Percentiles rank a stretch among this genome's conserved stretches.
Conservation (phyloP, 345 rosid genomes). For the Camelina neglecta region DNA sequence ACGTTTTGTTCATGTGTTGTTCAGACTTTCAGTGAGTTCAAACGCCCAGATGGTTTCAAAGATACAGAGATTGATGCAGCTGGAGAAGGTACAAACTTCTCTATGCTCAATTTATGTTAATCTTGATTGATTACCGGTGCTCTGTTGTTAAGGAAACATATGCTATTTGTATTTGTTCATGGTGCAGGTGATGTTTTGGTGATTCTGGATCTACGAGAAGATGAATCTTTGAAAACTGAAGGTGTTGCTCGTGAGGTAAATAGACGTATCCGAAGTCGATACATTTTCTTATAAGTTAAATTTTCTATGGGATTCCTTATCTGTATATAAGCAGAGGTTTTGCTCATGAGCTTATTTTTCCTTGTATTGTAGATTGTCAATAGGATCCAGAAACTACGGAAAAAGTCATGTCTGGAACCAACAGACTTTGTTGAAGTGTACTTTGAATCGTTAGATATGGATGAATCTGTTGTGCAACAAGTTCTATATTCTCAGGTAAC, state of each 20-base stretch:
- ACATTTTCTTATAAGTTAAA: background rate
- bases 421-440: slow-evolving; percentile 88
- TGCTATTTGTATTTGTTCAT: slow-evolving; percentile 3
- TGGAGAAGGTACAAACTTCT: slow-evolving; percentile 68
- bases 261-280: slow-evolving; percentile 4
- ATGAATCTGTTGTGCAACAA: slow-evolving; percentile 54
- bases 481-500: slow-evolving; percentile 44
- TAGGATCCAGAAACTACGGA: slow-evolving; percentile 84
- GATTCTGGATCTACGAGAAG: slow-evolving; percentile 79
- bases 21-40: slow-evolving; percentile 83
- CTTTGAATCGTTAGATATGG: slow-evolving; percentile 71
- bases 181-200: slow-evolving; percentile 89
- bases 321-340: background rate
- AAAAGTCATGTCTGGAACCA: slow-evolving; percentile 82
- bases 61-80: slow-evolving; percentile 84
- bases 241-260: slow-evolving; percentile 94
- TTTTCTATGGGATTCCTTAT: background rate
- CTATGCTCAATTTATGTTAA: background rate
- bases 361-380: slow-evolving; percentile 66
- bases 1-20: slow-evolving; percentile 18
- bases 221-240: slow-evolving; percentile 81
- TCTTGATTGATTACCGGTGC: background rate
- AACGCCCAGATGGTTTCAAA: slow-evolving; percentile 75
- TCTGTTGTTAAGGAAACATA: slow-evolving; percentile 10
- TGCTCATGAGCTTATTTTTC: slow-evolving; percentile 34